Evolutionary conservation across 2,329 filamentous ascomycete species (phyloP), one percentile per base, ranked within the genome.

Genomic region (Aspergillus quadricinctus): DNA sequence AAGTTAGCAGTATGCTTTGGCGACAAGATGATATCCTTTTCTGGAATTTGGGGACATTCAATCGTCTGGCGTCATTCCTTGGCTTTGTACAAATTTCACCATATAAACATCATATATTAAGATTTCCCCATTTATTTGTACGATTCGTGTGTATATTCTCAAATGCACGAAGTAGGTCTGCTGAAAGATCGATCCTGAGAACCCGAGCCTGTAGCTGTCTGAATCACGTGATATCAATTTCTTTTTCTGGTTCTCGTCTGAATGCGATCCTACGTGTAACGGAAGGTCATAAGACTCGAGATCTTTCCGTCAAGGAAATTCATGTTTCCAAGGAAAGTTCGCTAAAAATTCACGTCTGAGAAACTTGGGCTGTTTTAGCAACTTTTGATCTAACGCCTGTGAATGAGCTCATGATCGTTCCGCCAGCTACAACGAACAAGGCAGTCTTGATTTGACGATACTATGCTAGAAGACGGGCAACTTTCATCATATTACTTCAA

Each of bases 11-110:
- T 56, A 59, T 46, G 23, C 3, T 57, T 55, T 60, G 40, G 56
- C 53, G 57, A 60, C 57, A 61, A 48, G 59, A 59, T 66, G 64
- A 66, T 66, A 66, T 64, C 61, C 62, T 60, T 60, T 48, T 48
- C 58, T 57, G 53, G 57, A 62, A 60, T 59, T 61, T 57, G 55
- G 59, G 48, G 56, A 43, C 31, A 50, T 63, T 52, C 49, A 56
- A 41, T 58, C 52, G 59, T 58, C 19, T 50, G 61, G 62, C 60
- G 61, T 59, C 58, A 21, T 56, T 65, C 49, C 14, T 46, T 19
- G n/a, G 41, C 14, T 49, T 53, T 52, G 40, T 45, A 41, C 37
- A 28, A 49, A 17, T 52, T 49, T 28, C 43, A 55, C 35, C 28
- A 41, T 48, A 51, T 29, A 21, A 52, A n/a, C 11, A 7, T 46